A percentile compares a stretch with the other conserved stretches of the same genome.
Conservation (phyloP, 495 filamentous ascomycete species). For the Pseudomonodictys pantanalensis region DNA sequence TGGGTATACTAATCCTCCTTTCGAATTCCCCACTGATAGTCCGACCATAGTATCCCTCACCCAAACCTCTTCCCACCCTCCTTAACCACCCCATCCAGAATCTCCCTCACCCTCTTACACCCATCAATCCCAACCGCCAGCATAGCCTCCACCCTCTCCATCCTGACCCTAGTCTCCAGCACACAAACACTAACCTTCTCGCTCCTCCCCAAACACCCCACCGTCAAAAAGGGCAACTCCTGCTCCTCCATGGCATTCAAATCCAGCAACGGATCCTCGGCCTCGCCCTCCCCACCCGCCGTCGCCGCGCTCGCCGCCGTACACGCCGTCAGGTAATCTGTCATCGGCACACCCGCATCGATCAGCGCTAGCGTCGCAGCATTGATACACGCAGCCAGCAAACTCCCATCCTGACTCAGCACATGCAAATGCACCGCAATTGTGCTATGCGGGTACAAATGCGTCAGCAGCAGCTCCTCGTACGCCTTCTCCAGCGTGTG, state of each 20-base stretch:
- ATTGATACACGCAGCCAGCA: conserved; percentile 87
- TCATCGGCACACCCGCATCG: conserved; percentile 93
- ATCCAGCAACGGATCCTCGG: conserved; percentile 83
- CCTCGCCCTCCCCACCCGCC: conserved; percentile 51
- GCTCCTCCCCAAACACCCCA: conserved; percentile 60
- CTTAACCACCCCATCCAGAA: conserved; percentile 69
- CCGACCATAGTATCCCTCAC: conserved; percentile 10
- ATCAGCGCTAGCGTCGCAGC: conserved; percentile 88
- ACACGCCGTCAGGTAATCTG: conserved; percentile 82
- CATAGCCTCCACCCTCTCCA: conserved; percentile 81
- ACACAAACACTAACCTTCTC: conserved; percentile 77
- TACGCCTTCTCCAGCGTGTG: conserved; percentile 72
- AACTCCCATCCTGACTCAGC: conserved; percentile 83
- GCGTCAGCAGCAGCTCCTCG: conserved; percentile 68
- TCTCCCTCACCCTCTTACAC: conserved; percentile 77
- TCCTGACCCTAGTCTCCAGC: conserved; percentile 80
- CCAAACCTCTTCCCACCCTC: conserved; percentile 53
- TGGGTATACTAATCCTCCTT: no score
- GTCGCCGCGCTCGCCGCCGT: conserved; percentile 62
- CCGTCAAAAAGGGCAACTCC: conserved; percentile 84
- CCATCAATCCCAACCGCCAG: conserved; percentile 87
- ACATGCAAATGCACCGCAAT: conserved; percentile 81
- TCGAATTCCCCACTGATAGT: no score
- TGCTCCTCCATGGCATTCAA: conserved; percentile 81
- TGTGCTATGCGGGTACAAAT: conserved; percentile 84